These are phyloP conservation scores for Colletotrichum tofieldiae DNA, from an alignment of 2,329 filamentous ascomycete genomes.

Conservation along the genomic window DNA sequence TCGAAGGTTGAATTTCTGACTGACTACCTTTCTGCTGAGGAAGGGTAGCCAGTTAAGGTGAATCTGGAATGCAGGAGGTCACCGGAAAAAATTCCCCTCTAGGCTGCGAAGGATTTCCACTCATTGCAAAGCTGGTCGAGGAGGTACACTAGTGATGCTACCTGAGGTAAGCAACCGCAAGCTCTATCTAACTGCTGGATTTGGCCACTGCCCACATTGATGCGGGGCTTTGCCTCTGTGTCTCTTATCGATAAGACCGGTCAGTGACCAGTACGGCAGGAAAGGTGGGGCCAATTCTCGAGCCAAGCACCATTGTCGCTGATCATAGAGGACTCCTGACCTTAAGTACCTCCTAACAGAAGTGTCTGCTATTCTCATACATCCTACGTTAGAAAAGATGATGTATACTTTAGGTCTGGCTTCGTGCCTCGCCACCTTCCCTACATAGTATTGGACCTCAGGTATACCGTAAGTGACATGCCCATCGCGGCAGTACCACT, in stretches of 20 bases:
- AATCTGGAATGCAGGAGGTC: neutral
- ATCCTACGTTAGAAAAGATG: neutral
- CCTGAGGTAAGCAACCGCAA: neutral
- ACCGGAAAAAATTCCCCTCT: slow-evolving; percentile 6
- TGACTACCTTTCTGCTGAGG: neutral
- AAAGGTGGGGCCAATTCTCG: neutral
- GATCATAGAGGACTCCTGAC: slow-evolving; percentile 12
- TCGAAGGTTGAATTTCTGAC: neutral
- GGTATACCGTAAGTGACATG: slow-evolving; percentile 1
- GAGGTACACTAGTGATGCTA: neutral
- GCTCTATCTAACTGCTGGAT: neutral
- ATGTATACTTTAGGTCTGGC: neutral
- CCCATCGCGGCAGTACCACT: neutral
- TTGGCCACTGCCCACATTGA: neutral
- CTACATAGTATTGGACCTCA: neutral
- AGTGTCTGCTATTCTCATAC: neutral
- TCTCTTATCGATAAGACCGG: slow-evolving; percentile 4
- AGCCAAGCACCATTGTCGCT: neutral
- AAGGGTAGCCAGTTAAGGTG: neutral
- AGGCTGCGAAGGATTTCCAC: neutral
- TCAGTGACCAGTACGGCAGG: neutral
- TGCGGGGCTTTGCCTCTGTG: neutral
- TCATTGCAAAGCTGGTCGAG: neutral
- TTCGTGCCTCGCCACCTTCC: neutral
- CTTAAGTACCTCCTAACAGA: neutral